Base-by-base conservation (phyloP, 495 filamentous ascomycete species). In the Polyplosphaeria fusca region DNA sequence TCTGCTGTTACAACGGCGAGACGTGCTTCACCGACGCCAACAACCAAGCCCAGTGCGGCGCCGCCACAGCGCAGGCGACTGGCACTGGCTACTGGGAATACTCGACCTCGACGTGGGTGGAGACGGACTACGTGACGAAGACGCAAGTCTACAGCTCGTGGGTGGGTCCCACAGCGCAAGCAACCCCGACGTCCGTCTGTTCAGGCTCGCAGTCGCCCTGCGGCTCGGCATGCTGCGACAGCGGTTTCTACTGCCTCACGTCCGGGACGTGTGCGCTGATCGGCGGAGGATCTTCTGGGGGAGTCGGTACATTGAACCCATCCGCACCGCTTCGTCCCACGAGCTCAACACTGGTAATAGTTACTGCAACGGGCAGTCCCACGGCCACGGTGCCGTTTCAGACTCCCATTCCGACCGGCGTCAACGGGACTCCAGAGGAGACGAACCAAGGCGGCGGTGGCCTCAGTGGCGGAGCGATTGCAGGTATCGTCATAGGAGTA, bases 401-500 rank as follows among this genome's bases (percentile, higher is more conserved):
- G 37, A 73, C 82, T 3, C 80, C 83, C 1, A 76, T 84, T 0
- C 71, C 74, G 23, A 83, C 83, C 14, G 71, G 71, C 25, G 75
- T 77, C 22, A 71, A 80, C 70, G 52, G 73, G 65, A 76, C 67
- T 30, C 69, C 70, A 20, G 66, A 67, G 23, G 32, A 48, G 9
- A 67, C 73, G 5, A 19, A 63, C 2, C 69, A 72, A 18, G 51
- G 68, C 18, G 68, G 76, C 53, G 74, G 77, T 46, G 79, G 81
- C 49, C 75, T 96, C 42, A 89, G 85, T 66, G 82, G 80, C 45
- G 91, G 91, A 54, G 91, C 90, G 22, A 95, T 96, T 64, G 91
- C 91, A n/a, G 91, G 91, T 39, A 96, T 96, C 61, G 91, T 96
- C 58, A 86, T 96, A 44, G 91, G 91, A 60, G 82, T 84, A 4